Evolutionary conservation across 176 grass and related monocot species (phyloP).

Genomic region (Cenchrus purpureus): DNA sequence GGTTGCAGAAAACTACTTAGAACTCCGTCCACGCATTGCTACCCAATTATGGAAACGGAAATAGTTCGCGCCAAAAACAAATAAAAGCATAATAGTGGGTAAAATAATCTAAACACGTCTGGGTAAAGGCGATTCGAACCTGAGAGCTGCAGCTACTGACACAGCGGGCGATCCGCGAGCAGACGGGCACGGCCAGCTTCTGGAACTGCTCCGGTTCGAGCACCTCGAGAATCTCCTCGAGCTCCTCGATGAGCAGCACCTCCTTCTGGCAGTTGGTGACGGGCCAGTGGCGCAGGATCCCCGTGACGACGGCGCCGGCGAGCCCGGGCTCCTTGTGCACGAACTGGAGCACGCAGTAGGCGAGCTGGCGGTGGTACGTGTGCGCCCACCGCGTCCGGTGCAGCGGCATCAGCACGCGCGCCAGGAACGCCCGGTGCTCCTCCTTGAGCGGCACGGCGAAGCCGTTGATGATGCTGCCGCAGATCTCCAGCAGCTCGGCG

Average conservation of each 20-base stretch:
- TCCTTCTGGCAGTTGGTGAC: constrained; percentile 85
- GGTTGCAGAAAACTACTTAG: neutral
- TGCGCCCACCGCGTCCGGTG: constrained; percentile 56
- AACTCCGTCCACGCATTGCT: neutral
- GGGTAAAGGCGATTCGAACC: constrained; percentile 25
- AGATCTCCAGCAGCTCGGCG: constrained; percentile 86
- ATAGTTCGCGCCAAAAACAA: neutral
- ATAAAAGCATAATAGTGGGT: neutral
- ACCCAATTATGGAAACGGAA: neutral
- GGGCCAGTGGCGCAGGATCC: constrained; percentile 70
- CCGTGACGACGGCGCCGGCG: constrained; percentile 46
- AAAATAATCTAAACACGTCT: neutral
- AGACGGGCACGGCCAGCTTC: constrained; percentile 63
- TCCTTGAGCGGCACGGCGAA: constrained; percentile 88
- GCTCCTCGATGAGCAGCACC: constrained; percentile 83
- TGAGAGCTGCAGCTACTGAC: constrained; percentile 76
- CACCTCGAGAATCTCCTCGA: constrained; percentile 68
- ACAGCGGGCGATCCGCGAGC: constrained; percentile 64
- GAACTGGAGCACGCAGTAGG: constrained; percentile 83
- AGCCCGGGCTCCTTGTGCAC: constrained; percentile 61
- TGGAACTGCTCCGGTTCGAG: constrained; percentile 48
- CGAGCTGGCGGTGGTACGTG: constrained; percentile 76
- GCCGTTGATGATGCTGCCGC: constrained; percentile 88
- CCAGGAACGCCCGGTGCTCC: constrained; percentile 73
- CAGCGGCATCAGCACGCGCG: constrained; percentile 77